Conservation (phyloP, 1,284 basidiomycete species). For the Phellopilus nigrolimitatus region DNA sequence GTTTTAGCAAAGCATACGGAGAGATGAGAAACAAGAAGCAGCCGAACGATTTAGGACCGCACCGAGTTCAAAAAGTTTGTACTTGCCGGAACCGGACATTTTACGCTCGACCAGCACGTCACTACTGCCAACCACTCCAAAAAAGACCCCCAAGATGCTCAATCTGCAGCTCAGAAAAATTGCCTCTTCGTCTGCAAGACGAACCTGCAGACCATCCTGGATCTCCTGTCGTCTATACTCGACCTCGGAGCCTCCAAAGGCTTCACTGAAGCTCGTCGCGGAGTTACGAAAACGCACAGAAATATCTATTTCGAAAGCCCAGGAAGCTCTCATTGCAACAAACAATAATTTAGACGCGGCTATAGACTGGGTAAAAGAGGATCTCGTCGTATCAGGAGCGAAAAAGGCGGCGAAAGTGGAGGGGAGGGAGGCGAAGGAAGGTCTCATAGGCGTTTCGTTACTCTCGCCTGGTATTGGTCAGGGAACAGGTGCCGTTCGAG, state of each 20-base stretch:
- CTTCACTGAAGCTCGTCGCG: constrained; percentile 73
- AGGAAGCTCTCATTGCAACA: constrained; percentile 76
- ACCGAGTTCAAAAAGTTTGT: constrained; percentile 7
- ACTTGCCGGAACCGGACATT: not conserved
- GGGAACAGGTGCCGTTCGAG: constrained; percentile 53
- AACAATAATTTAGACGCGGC: constrained; percentile 76
- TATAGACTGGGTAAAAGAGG: constrained; percentile 76
- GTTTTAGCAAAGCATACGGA: not conserved
- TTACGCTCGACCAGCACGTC: no score
- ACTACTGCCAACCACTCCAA: constrained; percentile 21
- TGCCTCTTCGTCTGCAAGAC: not conserved
- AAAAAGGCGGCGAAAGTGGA: constrained; percentile 83
- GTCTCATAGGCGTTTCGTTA: constrained; percentile 73
- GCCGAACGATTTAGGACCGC: not conserved
- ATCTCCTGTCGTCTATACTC: constrained; percentile 34
- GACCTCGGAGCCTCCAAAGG: constrained; percentile 35
- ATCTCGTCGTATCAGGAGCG: constrained; percentile 66
- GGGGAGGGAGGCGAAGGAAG: constrained; percentile 69
- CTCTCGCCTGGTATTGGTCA: constrained; percentile 50
- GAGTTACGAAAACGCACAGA: constrained; percentile 79
- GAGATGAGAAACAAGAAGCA: not conserved
- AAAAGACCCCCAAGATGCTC: not conserved
- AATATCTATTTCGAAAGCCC: constrained; percentile 83
- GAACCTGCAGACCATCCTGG: not conserved
- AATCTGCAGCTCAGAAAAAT: constrained; percentile 14